Conservation (phyloP, 2,329 filamentous ascomycete genomes). For the Aspergillus arachidicola region DNA sequence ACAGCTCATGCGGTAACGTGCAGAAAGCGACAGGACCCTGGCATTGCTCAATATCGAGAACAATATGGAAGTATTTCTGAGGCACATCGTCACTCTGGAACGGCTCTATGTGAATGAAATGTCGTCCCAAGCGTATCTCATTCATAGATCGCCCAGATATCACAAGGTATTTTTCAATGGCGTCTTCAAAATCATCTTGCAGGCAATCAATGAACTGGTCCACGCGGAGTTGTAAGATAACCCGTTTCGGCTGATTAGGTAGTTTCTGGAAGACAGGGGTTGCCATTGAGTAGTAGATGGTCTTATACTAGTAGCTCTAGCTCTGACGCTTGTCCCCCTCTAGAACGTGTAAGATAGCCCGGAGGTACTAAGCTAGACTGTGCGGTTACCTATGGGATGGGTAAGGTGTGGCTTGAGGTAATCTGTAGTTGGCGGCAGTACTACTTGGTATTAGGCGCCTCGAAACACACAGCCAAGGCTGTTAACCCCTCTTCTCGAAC, state of each 20-base stretch:
- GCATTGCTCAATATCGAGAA: neutral
- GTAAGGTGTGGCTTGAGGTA: neutral
- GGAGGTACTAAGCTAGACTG: neutral
- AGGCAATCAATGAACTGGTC: neutral
- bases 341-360: neutral
- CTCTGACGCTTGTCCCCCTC: neutral
- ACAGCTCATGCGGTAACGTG: neutral
- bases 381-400: neutral
- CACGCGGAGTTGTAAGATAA: neutral
- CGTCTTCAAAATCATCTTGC: neutral
- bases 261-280: neutral
- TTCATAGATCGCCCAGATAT: neutral
- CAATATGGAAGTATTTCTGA: constrained; percentile 1
- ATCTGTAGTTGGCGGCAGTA: neutral
- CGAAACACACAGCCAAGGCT: neutral
- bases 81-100: constrained; percentile 1
- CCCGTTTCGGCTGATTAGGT: neutral
- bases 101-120: neutral
- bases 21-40: neutral
- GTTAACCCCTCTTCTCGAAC: neutral
- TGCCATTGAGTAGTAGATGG: neutral
- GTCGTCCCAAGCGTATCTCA: neutral
- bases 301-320: neutral
- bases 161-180: neutral
- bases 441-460: neutral